Evolutionary conservation across 768 basidiomycete genomes (phyloP).

Genomic region (Candolleomyces efflorescens): DNA sequence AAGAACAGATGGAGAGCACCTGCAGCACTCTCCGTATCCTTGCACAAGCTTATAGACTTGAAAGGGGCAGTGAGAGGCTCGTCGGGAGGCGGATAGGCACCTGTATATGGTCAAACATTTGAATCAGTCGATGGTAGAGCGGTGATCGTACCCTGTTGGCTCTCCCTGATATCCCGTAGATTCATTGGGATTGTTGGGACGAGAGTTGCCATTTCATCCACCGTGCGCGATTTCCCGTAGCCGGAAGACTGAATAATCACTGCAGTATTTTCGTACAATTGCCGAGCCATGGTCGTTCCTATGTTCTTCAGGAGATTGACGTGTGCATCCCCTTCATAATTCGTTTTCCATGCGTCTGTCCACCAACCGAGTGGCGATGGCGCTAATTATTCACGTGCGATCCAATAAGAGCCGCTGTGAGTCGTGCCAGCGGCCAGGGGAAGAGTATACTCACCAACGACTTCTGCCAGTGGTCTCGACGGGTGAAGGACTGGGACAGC

Average conservation of each 20-base stretch:
- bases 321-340: constrained; percentile 5
- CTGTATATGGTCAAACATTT: background rate
- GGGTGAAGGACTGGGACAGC: no score
- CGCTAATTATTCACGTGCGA: background rate
- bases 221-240: constrained; percentile 21
- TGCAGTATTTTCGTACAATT: constrained; percentile 2
- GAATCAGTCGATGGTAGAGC: background rate
- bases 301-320: constrained; percentile 8
- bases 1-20: background rate
- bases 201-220: constrained; percentile 18
- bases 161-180: constrained; percentile 9
- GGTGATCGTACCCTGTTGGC: background rate
- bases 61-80: background rate
- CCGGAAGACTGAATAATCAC: constrained; percentile 15
- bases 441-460: background rate
- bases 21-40: background rate
- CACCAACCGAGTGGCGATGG: background rate
- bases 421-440: background rate
- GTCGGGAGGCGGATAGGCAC: background rate
- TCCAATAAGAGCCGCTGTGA: background rate
- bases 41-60: background rate
- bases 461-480: no score
- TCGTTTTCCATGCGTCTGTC: constrained; percentile 1
- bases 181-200: constrained; percentile 22
- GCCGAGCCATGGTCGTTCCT: background rate